Percentiles rank a stretch among this genome's conserved stretches.
phyloP scores from a whole-genome alignment of 192 early-diverging fungal species.

The Coemansia sp. region DNA sequence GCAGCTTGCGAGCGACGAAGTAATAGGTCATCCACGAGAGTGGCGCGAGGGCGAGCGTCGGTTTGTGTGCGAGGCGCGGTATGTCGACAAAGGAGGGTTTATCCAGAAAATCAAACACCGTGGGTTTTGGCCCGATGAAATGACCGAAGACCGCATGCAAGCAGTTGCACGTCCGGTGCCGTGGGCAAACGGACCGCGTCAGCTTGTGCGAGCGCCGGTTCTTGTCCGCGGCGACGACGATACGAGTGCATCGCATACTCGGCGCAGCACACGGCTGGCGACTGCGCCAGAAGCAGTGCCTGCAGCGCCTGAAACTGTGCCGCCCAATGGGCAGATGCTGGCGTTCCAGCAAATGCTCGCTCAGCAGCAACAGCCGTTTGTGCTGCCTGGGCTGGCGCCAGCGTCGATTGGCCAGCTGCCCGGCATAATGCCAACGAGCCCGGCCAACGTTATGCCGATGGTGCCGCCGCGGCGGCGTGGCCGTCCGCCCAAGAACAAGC shows the following conservation, averaged over 20 bases:
- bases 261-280: constrained; percentile 25
- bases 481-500: constrained; percentile 50
- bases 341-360: constrained; percentile 36
- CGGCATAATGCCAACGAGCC: neutral
- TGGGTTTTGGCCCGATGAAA: constrained; percentile 32
- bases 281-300: constrained; percentile 11
- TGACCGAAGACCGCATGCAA: constrained; percentile 25
- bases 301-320: neutral
- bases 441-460: constrained; percentile 2
- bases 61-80: constrained; percentile 47
- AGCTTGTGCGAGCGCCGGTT: constrained; percentile 23
- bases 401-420: neutral
- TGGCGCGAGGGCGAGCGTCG: constrained; percentile 30
- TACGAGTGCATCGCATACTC: constrained; percentile 24
- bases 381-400: constrained; percentile 5
- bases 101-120: constrained; percentile 44
- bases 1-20: constrained; percentile 26
- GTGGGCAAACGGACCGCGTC: constrained; percentile 27
- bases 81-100: constrained; percentile 42
- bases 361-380: constrained; percentile 20
- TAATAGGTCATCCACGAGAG: constrained; percentile 32
- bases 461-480: constrained; percentile 37
- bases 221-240: constrained; percentile 8
- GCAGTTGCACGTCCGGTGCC: constrained; percentile 32
- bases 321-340: constrained; percentile 17